phyloP scores from a whole-genome alignment of 345 rosid genomes.

The Sisymbrium altissimum region DNA sequence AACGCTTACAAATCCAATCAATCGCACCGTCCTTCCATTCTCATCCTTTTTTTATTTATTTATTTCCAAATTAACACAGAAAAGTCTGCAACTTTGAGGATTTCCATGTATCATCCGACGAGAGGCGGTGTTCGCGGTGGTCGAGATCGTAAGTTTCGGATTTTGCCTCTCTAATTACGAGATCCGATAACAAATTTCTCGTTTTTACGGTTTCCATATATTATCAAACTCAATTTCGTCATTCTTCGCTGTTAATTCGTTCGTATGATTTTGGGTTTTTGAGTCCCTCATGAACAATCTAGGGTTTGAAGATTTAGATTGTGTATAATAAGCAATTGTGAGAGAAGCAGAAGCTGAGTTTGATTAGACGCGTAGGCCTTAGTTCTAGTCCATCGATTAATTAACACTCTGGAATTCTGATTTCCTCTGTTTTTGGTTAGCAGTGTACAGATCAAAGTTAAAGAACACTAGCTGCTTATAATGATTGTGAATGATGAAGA shows the following conservation, averaged over 20 bases:
- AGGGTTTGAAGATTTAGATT: constrained; percentile 1
- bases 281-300: neutral
- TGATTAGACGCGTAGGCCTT: neutral
- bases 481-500: neutral
- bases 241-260: neutral
- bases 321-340: neutral
- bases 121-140: constrained; percentile 99
- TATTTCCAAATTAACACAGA: neutral
- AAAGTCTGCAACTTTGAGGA: constrained; percentile 8
- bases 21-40: neutral
- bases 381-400: neutral
- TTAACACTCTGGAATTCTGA: neutral
- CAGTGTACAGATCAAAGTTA: neutral
- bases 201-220: constrained; percentile 17
- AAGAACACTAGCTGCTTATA: neutral
- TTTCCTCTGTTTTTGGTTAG: neutral
- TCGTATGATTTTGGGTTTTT: neutral
- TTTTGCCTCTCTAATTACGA: neutral
- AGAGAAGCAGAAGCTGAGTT: neutral
- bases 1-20: neutral
- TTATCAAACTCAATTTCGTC: neutral
- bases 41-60: too few relatives aligned
- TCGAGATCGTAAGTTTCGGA: constrained; percentile 69
- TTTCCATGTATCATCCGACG: constrained; percentile 85
- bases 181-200: neutral